A percentile compares a stretch with the other conserved stretches of the same genome.
These are phyloP conservation scores for Ascoidea rubescens DNA, from an alignment of 805 yeast genomes.

Conservation along the genomic window DNA sequence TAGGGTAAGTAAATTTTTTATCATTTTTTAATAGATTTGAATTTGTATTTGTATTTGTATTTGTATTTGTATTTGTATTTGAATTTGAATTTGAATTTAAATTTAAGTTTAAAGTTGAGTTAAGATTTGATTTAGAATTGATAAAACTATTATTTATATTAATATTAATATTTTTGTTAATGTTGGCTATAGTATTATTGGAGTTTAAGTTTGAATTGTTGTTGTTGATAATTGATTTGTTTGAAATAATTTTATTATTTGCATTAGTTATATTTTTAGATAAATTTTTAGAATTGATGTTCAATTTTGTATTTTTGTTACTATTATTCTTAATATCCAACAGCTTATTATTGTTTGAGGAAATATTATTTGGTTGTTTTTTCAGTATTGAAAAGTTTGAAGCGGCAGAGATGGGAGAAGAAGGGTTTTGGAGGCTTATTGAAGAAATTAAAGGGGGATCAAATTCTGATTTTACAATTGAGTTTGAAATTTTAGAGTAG, in stretches of 20 bases:
- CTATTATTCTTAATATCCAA: too few species aligned
- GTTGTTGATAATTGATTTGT: too few species aligned
- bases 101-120: not conserved
- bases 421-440: too few species aligned
- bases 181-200: not conserved
- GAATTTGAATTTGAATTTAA: not conserved
- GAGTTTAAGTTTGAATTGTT: not conserved
- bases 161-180: not conserved
- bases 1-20: too few species aligned
- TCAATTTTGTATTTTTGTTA: not conserved
- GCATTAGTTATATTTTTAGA: not conserved
- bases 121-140: not conserved
- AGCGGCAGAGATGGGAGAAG: too few species aligned
- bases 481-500: too few species aligned
- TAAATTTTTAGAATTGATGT: too few species aligned
- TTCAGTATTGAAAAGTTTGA: not conserved
- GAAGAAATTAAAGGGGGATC: too few species aligned
- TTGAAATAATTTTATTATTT: not conserved
- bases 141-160: too few species aligned
- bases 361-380: too few species aligned
- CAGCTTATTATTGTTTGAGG: not conserved
- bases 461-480: too few species aligned
- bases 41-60: not conserved
- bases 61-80: not conserved
- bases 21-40: too few species aligned